A percentile compares a stretch with the other conserved stretches of the same genome.
phyloP scores from a whole-genome alignment of 345 rosid genomes.

The Gynandropsis gynandra region DNA sequence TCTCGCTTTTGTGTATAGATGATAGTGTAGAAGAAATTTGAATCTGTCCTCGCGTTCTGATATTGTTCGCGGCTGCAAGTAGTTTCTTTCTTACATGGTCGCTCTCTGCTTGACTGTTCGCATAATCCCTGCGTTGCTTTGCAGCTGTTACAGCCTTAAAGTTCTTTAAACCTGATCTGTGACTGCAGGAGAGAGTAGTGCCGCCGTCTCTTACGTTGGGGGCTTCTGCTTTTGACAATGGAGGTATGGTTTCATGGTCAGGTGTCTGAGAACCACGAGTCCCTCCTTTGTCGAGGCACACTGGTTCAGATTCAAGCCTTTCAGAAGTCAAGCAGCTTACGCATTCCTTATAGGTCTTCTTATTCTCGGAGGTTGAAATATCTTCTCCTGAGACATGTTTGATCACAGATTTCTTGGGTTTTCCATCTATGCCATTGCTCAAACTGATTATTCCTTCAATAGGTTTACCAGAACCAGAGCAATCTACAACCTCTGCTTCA shows the following conservation, averaged over 20 bases:
- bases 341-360: no score
- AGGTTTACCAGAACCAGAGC: not conserved
- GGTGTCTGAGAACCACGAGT: constrained; percentile 6
- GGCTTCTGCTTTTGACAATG: constrained; percentile 13
- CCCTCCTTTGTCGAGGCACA: constrained; percentile 7
- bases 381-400: constrained; percentile 3
- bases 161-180: no score
- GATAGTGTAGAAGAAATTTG: constrained; percentile 9
- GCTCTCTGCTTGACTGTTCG: not conserved
- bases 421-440: constrained; percentile 11
- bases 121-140: constrained; percentile 9
- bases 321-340: not conserved
- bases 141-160: constrained; percentile 5
- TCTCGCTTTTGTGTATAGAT: constrained; percentile 18
- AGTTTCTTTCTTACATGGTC: constrained; percentile 16
- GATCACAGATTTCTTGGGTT: constrained; percentile 7
- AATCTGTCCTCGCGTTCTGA: constrained; percentile 21
- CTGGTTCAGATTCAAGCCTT: not conserved
- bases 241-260: constrained; percentile 13
- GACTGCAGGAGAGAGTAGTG: no score
- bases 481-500: no score
- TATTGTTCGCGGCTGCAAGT: no score
- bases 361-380: not conserved
- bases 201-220: not conserved
- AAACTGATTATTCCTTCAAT: constrained; percentile 6